Evolutionary conservation across 345 rosid genomes (phyloP).

Genomic region (Camelina hispida): DNA sequence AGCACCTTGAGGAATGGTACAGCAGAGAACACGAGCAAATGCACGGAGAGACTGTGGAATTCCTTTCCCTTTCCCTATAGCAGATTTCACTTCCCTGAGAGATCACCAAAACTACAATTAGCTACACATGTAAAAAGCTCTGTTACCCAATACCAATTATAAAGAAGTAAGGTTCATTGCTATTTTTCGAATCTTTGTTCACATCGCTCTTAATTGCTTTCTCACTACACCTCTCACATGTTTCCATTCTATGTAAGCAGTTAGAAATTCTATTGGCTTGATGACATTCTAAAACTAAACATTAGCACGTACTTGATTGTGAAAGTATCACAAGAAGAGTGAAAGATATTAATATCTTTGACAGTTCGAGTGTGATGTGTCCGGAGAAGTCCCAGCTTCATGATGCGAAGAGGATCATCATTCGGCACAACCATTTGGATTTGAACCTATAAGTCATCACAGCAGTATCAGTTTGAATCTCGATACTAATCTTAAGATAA

Average conservation of each 20-base stretch:
- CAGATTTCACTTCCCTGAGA: conserved; percentile 76
- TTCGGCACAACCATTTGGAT: conserved; percentile 55
- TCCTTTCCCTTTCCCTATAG: conserved; percentile 76
- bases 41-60: conserved; percentile 87
- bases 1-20: conserved; percentile 63
- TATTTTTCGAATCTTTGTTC: not conserved
- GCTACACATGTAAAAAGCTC: conserved; percentile 6
- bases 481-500: not conserved
- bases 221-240: not conserved
- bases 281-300: conserved; percentile 24
- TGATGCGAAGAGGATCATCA: conserved; percentile 55
- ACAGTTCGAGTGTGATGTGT: conserved; percentile 48
- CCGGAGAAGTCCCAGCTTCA: conserved; percentile 63
- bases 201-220: conserved; percentile 1
- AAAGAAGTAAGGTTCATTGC: not conserved
- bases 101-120: conserved; percentile 24
- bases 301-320: conserved; percentile 65
- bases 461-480: conserved; percentile 18
- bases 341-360: conserved; percentile 50
- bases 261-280: not conserved
- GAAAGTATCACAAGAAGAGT: conserved; percentile 54
- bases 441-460: conserved; percentile 57
- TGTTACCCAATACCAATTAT: not conserved
- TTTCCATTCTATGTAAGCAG: conserved; percentile 2
- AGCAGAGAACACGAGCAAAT: conserved; percentile 71